phyloP scores from a whole-genome alignment of 2,329 filamentous ascomycete genomes.

The Penicillium sclerotiorum region DNA sequence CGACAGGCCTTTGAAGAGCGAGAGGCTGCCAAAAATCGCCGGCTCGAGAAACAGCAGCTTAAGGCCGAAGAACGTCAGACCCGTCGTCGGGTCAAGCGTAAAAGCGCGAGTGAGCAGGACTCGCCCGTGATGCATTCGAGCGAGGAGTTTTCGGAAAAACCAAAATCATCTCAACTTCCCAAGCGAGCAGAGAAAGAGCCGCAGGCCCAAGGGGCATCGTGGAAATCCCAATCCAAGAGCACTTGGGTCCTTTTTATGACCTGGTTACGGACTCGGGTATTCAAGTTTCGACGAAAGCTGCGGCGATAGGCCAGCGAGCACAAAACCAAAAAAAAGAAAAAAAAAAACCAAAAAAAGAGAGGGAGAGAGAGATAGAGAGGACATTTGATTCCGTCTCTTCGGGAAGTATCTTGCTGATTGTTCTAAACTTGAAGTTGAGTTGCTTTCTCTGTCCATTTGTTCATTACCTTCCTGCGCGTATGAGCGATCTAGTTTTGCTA shows the following conservation, averaged over 20 bases:
- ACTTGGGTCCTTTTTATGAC: conserved; percentile 59
- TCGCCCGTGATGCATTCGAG: conserved; percentile 14
- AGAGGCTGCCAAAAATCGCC: conserved; percentile 59
- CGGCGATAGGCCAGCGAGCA: too few species aligned
- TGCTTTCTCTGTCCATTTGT: too few species aligned
- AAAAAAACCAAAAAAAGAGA: too few species aligned
- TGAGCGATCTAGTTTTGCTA: too few species aligned
- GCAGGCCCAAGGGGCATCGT: conserved; percentile 22
- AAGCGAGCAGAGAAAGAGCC: conserved; percentile 5
- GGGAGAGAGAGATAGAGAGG: too few species aligned
- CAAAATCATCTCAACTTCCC: neutral
- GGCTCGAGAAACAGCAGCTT: conserved; percentile 55
- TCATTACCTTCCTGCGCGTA: too few species aligned
- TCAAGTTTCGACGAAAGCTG: conserved; percentile 51
- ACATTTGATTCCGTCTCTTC: too few species aligned
- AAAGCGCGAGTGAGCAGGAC: conserved; percentile 14
- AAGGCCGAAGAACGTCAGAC: conserved; percentile 50
- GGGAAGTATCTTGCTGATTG: too few species aligned
- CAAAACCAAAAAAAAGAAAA: too few species aligned
- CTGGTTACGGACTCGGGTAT: conserved; percentile 59
- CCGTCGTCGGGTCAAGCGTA: conserved; percentile 46
- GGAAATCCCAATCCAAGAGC: conserved; percentile 38
- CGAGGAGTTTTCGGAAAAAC: conserved; percentile 19
- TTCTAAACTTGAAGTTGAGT: too few species aligned
- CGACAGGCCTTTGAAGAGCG: conserved; percentile 62